Evolutionary conservation across 1,139 yeast genomes (phyloP).

Genomic region (Candida pseudoviswanathii): DNA sequence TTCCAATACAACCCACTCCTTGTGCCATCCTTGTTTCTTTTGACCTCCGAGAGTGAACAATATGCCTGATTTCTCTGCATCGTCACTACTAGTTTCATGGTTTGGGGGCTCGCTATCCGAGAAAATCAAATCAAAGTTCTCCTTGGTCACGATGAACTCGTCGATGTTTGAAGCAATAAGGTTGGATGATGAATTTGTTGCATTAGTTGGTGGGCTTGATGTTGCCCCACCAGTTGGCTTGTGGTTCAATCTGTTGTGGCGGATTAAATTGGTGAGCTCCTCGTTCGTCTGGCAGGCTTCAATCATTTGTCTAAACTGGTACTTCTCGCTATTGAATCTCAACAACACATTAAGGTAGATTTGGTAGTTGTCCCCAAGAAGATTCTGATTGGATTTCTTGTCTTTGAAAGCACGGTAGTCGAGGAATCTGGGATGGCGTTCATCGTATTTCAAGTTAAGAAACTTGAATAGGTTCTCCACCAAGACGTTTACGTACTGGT

Average conservation of each 20-base stretch:
- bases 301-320: conserved; percentile 45
- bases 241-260: conserved; percentile 31
- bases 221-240: not conserved
- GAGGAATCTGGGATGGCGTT: conserved; percentile 18
- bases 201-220: conserved; percentile 11
- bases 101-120: conserved; percentile 15
- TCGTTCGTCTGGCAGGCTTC: conserved; percentile 45
- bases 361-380: conserved; percentile 31
- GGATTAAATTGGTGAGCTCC: conserved; percentile 39
- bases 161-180: conserved; percentile 18
- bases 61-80: conserved; percentile 51
- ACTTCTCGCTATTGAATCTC: conserved; percentile 46
- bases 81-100: conserved; percentile 19
- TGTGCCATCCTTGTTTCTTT: conserved; percentile 85
- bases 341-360: conserved; percentile 38
- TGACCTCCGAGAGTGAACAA: conserved; percentile 72
- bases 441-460: conserved; percentile 24
- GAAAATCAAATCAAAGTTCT: conserved; percentile 38
- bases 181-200: conserved; percentile 6
- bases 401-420: conserved; percentile 25
- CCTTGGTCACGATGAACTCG: conserved; percentile 25
- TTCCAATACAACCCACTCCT: conserved; percentile 80
- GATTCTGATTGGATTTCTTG: conserved; percentile 23
- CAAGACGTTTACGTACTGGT: conserved; percentile 46
- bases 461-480: conserved; percentile 44